Conservation (phyloP, 768 basidiomycete species). For the Leccinum rimulosum region DNA sequence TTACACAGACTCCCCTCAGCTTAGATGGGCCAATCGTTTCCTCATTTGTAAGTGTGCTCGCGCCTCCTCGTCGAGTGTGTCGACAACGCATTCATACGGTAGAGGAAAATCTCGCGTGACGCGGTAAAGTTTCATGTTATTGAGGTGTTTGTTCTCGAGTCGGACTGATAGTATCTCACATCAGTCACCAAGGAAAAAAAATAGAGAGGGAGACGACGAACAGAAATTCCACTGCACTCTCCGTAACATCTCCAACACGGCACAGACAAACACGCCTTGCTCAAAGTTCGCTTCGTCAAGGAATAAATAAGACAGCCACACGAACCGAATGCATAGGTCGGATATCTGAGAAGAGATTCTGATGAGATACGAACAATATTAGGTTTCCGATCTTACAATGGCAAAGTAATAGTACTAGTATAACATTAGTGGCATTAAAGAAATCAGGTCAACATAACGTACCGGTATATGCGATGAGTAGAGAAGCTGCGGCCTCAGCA, state of each 20-base stretch:
- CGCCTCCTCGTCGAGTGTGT: constrained; percentile 43
- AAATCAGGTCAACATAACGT: constrained; percentile 14
- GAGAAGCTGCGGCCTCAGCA: constrained; percentile 73
- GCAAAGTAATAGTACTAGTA: constrained; percentile 74
- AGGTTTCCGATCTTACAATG: constrained; percentile 46
- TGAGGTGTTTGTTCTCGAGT: constrained; percentile 87
- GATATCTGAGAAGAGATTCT: constrained; percentile 46
- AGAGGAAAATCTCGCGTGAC: constrained; percentile 82
- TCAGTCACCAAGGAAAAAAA: not conserved
- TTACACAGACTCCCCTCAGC: constrained; percentile 4
- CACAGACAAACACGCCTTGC: constrained; percentile 65
- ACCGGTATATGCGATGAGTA: constrained; percentile 66
- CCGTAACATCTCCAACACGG: constrained; percentile 71
- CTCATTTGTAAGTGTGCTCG: constrained; percentile 5
- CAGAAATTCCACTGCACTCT: constrained; percentile 93
- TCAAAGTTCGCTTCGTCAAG: constrained; percentile 42
- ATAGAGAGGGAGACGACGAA: constrained; percentile 34
- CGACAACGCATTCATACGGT: constrained; percentile 57
- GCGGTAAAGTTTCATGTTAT: constrained; percentile 91
- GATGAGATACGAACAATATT: not conserved
- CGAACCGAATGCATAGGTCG: constrained; percentile 75
- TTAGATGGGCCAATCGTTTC: constrained; percentile 21
- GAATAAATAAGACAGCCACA: constrained; percentile 81
- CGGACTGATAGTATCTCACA: constrained; percentile 46
- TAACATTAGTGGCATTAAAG: not conserved